Percentiles rank a stretch among this genome's conserved stretches.
phyloP scores from a whole-genome alignment of 768 basidiomycete species.

The Agaricus blazei region DNA sequence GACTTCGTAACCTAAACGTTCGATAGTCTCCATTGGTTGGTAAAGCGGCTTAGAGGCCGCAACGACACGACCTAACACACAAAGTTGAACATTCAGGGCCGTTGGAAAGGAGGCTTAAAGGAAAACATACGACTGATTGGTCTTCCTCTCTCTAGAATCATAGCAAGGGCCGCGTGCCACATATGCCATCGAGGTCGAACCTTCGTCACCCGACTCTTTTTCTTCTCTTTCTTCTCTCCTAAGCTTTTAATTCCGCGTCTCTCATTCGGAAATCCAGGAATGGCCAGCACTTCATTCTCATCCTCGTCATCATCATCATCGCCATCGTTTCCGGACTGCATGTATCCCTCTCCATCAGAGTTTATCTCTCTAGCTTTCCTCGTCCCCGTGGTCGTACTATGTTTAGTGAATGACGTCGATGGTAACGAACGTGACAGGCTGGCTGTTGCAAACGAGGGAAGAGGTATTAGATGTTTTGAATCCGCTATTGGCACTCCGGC shows the following conservation, averaged over 20 bases:
- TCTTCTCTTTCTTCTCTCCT: slow-evolving; percentile 12
- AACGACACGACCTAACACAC: slow-evolving; percentile 48
- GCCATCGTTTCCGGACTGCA: background rate
- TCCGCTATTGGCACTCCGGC: slow-evolving; percentile 4
- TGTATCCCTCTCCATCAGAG: slow-evolving; percentile 18
- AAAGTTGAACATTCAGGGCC: background rate
- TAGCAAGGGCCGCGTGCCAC: slow-evolving; percentile 71
- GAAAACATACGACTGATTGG: slow-evolving; percentile 50
- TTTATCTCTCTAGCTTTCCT: slow-evolving; percentile 13
- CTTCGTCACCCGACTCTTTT: slow-evolving; percentile 9
- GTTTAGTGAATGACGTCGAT: slow-evolving; percentile 11
- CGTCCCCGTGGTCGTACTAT: background rate
- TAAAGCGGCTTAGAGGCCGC: slow-evolving; percentile 82
- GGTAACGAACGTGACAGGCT: slow-evolving; percentile 20
- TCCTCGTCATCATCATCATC: slow-evolving; percentile 11
- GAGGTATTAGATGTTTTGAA: slow-evolving; percentile 21
- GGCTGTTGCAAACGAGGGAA: slow-evolving; percentile 37
- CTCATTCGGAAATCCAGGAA: background rate
- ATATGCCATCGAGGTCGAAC: slow-evolving; percentile 34
- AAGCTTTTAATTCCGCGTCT: slow-evolving; percentile 11
- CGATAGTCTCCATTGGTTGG: slow-evolving; percentile 72
- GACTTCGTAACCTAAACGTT: slow-evolving; percentile 71
- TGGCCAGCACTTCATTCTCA: background rate
- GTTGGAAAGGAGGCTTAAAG: background rate
- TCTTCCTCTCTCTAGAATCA: slow-evolving; percentile 80